phyloP scores from a whole-genome alignment of 2,329 filamentous ascomycete genomes.

The Pseudocercospora pini-densiflorae region DNA sequence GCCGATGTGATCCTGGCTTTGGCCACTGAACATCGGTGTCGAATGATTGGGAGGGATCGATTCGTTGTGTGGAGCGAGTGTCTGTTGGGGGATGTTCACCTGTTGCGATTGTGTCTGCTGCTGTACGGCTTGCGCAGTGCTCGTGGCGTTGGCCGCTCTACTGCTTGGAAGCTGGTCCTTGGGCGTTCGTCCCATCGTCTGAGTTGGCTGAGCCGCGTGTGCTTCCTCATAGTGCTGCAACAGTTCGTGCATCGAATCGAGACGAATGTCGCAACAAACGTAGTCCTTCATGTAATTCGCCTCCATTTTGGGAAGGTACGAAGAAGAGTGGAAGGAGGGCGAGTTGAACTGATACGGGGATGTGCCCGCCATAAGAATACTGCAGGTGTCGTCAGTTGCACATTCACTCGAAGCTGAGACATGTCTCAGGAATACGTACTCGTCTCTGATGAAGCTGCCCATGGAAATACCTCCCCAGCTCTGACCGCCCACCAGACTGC shows the following conservation, averaged over 20 bases:
- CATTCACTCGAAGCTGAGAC: background rate
- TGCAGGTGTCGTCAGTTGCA: constrained; percentile 47
- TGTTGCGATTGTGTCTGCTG: constrained; percentile 39
- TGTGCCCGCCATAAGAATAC: constrained; percentile 93
- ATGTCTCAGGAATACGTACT: constrained; percentile 68
- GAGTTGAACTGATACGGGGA: constrained; percentile 88
- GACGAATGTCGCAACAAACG: constrained; percentile 86
- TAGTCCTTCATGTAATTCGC: constrained; percentile 98
- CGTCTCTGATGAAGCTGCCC: constrained; percentile 95
- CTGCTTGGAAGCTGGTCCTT: constrained; percentile 43
- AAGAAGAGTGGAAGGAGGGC: constrained; percentile 76
- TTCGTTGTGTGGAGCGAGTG: constrained; percentile 14
- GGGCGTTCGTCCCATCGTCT: constrained; percentile 46
- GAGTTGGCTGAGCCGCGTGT: constrained; percentile 68
- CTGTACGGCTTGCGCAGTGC: constrained; percentile 41
- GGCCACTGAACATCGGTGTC: constrained; percentile 39
- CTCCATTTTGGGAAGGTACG: constrained; percentile 55
- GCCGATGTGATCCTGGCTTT: constrained; percentile 38
- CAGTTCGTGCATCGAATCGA: constrained; percentile 91
- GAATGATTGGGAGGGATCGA: constrained; percentile 16
- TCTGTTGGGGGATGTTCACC: constrained; percentile 25
- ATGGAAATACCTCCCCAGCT: constrained; percentile 97
- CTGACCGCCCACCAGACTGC: constrained; percentile 75
- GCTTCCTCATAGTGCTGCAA: constrained; percentile 96
- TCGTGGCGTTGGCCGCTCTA: constrained; percentile 40